Evolutionary conservation across 192 early-diverging fungal species (phyloP).

Genomic region (Gonapodya sp.): DNA sequence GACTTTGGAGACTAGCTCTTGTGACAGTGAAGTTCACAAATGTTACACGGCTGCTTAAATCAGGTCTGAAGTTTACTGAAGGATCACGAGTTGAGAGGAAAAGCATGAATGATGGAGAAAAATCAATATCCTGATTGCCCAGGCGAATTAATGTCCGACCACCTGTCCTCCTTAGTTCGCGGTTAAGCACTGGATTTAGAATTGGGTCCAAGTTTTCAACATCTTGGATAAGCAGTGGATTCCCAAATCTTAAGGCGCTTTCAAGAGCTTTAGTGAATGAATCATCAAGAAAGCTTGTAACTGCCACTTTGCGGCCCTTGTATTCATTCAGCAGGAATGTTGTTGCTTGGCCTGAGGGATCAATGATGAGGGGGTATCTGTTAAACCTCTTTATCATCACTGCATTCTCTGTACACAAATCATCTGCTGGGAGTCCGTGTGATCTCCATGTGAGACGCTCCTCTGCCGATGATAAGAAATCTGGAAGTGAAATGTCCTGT

Average conservation of each 20-base stretch:
- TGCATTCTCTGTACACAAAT: conserved; percentile 95
- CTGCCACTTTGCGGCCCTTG: conserved; percentile 76
- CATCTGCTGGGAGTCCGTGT: conserved; percentile 74
- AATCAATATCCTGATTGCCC: conserved; percentile 98
- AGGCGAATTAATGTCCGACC: conserved; percentile 90
- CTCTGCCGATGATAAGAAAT: conserved; percentile 85
- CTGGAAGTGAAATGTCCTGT: conserved; percentile 69
- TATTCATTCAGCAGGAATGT: conserved; percentile 78
- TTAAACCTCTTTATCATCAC: conserved; percentile 92
- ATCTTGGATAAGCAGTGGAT: conserved; percentile 92
- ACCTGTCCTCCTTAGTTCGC: conserved; percentile 89
- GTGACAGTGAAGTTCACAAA: conserved; percentile 99
- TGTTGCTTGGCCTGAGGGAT: conserved; percentile 90
- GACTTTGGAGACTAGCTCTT: conserved; percentile 86
- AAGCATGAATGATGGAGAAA: conserved; percentile 91
- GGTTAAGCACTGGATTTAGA: conserved; percentile 95
- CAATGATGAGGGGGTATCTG: conserved; percentile 94
- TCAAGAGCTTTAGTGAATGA: conserved; percentile 96
- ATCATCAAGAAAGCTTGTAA: conserved; percentile 95
- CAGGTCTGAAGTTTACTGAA: conserved; percentile 85
- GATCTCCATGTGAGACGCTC: conserved; percentile 85
- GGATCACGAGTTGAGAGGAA: conserved; percentile 94
- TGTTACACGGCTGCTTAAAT: conserved; percentile 92
- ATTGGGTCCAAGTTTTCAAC: conserved; percentile 97
- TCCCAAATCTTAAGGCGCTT: conserved; percentile 96